These are phyloP conservation scores for Glarea lozoyensis DNA, from an alignment of 495 filamentous ascomycete genomes.

Conservation along the genomic window DNA sequence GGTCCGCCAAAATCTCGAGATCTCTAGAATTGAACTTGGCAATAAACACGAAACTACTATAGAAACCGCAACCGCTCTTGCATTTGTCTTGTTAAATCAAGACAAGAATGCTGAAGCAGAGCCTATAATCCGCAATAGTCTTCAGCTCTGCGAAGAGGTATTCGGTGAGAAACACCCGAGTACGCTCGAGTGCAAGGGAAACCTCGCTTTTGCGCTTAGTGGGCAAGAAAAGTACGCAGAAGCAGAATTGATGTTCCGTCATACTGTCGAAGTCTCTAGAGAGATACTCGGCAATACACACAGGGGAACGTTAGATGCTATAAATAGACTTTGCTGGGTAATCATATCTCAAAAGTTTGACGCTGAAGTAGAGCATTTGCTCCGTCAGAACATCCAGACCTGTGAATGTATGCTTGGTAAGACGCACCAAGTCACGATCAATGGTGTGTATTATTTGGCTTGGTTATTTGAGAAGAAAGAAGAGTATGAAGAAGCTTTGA, in stretches of 20 bases:
- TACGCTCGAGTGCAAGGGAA: slow-evolving; percentile 3
- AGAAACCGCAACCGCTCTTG: background rate
- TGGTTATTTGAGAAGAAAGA: background rate
- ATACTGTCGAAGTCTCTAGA: background rate
- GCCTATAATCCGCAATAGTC: background rate
- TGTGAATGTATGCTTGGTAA: background rate
- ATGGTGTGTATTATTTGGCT: background rate
- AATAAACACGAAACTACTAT: background rate
- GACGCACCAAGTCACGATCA: background rate
- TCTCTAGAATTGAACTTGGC: background rate
- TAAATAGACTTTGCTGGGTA: background rate
- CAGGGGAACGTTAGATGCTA: background rate
- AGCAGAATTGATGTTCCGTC: slow-evolving; percentile 2
- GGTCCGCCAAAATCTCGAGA: background rate
- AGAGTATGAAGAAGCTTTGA: background rate
- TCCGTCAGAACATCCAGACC: background rate
- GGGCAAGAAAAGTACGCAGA: slow-evolving; percentile 1
- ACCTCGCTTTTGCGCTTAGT: slow-evolving; percentile 2
- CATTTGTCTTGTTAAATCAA: background rate
- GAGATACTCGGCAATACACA: background rate
- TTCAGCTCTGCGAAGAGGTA: background rate
- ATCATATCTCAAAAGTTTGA: background rate
- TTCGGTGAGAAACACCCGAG: slow-evolving; percentile 5
- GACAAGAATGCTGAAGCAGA: background rate
- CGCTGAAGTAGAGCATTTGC: background rate